These are phyloP conservation scores for Umbelopsis vinacea DNA, from an alignment of 192 early-diverging fungal genomes.

Conservation along the genomic window DNA sequence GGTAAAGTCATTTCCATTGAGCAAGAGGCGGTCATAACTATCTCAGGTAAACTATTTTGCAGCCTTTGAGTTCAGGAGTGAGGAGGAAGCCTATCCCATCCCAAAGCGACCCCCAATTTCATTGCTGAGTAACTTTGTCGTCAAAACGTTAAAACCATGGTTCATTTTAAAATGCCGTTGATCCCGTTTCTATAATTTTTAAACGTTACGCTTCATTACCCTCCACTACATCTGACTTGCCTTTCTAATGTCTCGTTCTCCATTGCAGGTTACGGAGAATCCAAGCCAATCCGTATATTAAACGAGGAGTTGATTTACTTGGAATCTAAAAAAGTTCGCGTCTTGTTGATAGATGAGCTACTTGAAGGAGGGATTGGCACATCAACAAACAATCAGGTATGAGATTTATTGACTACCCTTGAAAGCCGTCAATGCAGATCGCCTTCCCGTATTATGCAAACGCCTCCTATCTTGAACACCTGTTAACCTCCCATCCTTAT, in stretches of 20 bases:
- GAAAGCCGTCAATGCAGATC: neutral
- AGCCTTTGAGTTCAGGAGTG: neutral
- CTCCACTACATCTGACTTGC: neutral
- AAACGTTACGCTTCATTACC: too few relatives aligned
- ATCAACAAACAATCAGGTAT: conserved; percentile 18
- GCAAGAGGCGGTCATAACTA: conserved; percentile 42
- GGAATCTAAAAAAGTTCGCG: conserved; percentile 45
- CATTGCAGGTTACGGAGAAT: conserved; percentile 45
- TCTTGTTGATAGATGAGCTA: conserved; percentile 50
- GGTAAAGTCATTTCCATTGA: conserved; percentile 56
- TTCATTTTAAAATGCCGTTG: conserved; percentile 3
- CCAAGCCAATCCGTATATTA: conserved; percentile 48
- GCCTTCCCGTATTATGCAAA: conserved; percentile 23
- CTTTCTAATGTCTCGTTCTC: neutral
- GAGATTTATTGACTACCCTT: conserved; percentile 20
- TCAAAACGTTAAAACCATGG: neutral
- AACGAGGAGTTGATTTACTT: conserved; percentile 56
- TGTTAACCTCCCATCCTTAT: conserved; percentile 30
- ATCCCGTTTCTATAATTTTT: conserved; percentile 1
- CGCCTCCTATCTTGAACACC: conserved; percentile 20
- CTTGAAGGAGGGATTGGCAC: conserved; percentile 46
- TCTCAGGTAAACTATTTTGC: conserved; percentile 44
- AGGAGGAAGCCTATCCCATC: neutral
- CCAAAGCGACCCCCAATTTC: neutral
- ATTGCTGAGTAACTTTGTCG: conserved; percentile 2